phyloP scores from a whole-genome alignment of 257 asterid genomes.

The Anisodus tanguticus region DNA sequence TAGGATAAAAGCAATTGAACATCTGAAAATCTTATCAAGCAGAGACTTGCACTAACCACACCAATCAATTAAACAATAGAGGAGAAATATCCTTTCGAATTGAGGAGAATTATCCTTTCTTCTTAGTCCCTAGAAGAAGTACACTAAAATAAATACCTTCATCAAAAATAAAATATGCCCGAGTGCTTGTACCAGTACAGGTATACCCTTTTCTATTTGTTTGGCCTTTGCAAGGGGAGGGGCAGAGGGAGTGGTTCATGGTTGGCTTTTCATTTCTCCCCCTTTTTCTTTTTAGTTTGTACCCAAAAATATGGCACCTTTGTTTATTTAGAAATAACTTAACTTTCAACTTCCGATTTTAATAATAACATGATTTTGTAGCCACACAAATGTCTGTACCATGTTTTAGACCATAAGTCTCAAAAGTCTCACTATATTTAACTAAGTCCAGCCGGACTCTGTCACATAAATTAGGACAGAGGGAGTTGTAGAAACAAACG shows the following conservation, averaged over 20 bases:
- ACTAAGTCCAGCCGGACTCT: background rate
- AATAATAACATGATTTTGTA: background rate
- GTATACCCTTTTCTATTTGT: background rate
- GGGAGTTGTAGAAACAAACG: background rate
- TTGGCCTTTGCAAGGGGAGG: background rate
- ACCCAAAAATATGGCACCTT: background rate
- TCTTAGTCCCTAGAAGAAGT: background rate
- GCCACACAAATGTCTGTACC: background rate
- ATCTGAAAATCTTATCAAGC: slow-evolving; percentile 1
- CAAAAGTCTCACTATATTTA: background rate
- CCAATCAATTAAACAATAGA: slow-evolving; percentile 3
- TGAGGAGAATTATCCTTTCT: background rate
- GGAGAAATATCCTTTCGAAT: no score
- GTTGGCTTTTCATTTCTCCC: background rate
- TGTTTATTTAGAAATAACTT: background rate
- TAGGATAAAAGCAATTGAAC: background rate
- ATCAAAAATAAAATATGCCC: background rate
- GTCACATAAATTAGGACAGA: background rate
- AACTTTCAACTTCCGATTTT: background rate
- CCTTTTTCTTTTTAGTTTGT: background rate
- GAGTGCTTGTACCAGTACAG: background rate
- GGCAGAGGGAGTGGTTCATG: background rate
- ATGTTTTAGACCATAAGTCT: background rate
- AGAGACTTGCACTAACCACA: background rate
- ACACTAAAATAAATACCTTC: background rate